Conservation (phyloP, 108 stramenopile species). For the Nannochloropsis oceanica region DNA sequence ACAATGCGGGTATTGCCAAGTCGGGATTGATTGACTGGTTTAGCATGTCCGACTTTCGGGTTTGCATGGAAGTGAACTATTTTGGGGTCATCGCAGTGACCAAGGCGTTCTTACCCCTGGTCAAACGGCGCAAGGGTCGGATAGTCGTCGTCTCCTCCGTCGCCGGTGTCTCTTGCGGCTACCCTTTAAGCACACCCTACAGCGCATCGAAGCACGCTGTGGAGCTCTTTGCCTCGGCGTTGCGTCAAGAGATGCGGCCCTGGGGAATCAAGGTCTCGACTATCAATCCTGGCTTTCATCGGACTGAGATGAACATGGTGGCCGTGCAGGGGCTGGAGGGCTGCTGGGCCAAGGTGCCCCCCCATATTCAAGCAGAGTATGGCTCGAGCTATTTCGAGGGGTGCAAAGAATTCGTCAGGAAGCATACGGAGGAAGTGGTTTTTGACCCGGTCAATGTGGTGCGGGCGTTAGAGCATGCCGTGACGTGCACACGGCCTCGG, state of each 20-base stretch:
- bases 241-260: constrained; percentile 30
- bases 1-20: constrained; percentile 44
- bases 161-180: constrained; percentile 27
- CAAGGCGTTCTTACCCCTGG: constrained; percentile 42
- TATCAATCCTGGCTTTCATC: background rate
- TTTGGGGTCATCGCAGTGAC: constrained; percentile 35
- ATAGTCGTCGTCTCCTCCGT: constrained; percentile 40
- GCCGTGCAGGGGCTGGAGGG: background rate
- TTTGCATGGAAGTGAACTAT: constrained; percentile 36
- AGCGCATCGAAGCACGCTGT: constrained; percentile 40
- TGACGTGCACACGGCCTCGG: background rate
- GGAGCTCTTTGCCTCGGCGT: constrained; percentile 22
- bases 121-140: constrained; percentile 13
- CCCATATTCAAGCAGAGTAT: background rate
- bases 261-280: constrained; percentile 26
- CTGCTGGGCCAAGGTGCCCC: background rate
- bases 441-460: background rate
- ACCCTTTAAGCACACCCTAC: constrained; percentile 18
- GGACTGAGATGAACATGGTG: background rate
- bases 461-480: background rate
- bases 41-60: constrained; percentile 1
- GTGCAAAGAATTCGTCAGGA: background rate
- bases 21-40: constrained; percentile 41
- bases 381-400: background rate
- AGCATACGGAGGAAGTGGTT: background rate